Conservation (phyloP, 345 rosid genomes). For the Aquilaria yunnanensis region DNA sequence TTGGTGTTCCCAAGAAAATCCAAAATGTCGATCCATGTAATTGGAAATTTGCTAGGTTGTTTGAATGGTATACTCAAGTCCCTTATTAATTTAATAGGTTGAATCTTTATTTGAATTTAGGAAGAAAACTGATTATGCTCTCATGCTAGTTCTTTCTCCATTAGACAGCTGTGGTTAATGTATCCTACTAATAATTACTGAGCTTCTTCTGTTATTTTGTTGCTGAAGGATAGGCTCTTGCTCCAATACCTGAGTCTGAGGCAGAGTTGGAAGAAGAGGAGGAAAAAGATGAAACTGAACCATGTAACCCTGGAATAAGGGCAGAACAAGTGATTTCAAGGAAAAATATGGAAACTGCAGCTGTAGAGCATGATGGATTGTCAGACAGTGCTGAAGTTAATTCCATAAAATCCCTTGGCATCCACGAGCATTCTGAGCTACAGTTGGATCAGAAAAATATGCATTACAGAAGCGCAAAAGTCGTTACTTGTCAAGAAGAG, state of each 20-base stretch:
- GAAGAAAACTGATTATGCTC: too few relatives aligned
- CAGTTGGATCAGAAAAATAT: conserved; percentile 15
- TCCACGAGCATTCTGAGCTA: conserved; percentile 19
- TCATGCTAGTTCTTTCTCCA: too few relatives aligned
- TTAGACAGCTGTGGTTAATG: too few relatives aligned
- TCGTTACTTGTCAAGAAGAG: conserved; percentile 21
- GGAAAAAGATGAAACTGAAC: conserved; percentile 25
- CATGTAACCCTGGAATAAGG: conserved; percentile 8
- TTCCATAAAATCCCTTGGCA: conserved; percentile 23
- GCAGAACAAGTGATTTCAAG: conserved; percentile 8
- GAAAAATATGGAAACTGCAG: conserved; percentile 17
- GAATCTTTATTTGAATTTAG: too few relatives aligned
- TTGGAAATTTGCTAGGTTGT: too few relatives aligned
- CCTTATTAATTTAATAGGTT: too few relatives aligned
- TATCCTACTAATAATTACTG: too few relatives aligned
- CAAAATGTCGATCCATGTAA: too few relatives aligned
- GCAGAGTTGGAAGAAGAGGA: conserved; percentile 78
- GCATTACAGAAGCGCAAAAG: conserved; percentile 21
- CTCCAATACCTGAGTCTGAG: conserved; percentile 93
- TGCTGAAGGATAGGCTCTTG: conserved; percentile 89
- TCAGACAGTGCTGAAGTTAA: conserved; percentile 19
- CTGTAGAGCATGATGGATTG: conserved; percentile 6
- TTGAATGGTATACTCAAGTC: too few relatives aligned
- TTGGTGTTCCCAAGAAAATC: too few relatives aligned
- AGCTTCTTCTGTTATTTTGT: conserved; percentile 6